Evolutionary conservation across 257 asterid genomes (phyloP).

Genomic region (Plantago elongata): DNA sequence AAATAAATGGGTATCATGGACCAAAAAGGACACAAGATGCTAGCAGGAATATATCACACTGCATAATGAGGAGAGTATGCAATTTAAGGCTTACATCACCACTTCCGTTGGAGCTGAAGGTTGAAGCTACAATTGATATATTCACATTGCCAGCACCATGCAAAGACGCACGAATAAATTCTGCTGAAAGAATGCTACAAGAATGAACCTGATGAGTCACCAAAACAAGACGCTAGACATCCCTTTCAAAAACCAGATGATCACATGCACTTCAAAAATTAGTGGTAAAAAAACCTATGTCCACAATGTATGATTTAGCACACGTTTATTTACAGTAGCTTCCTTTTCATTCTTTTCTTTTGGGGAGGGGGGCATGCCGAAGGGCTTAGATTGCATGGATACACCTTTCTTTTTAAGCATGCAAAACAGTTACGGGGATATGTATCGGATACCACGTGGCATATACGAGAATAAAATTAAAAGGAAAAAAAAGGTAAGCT

Average conservation of each 20-base stretch:
- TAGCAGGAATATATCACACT: slow-evolving; percentile 1
- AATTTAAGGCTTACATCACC: slow-evolving; percentile 53
- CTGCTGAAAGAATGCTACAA: slow-evolving; percentile 99
- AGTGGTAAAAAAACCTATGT: not conserved
- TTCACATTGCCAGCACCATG: slow-evolving; percentile 56
- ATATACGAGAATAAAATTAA: too few relatives aligned
- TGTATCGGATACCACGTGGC: too few relatives aligned
- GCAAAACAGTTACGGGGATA: too few relatives aligned
- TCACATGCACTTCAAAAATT: not conserved
- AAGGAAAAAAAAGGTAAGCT: too few relatives aligned
- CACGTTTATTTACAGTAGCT: not conserved
- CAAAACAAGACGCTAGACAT: slow-evolving; percentile 11
- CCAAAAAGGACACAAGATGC: slow-evolving; percentile 7
- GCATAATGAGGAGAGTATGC: slow-evolving; percentile 5
- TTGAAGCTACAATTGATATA: slow-evolving; percentile 35
- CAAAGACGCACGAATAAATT: slow-evolving; percentile 74
- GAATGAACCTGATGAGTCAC: slow-evolving; percentile 69
- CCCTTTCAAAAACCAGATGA: slow-evolving; percentile 1
- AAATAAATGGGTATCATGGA: not conserved
- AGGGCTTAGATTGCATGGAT: too few relatives aligned
- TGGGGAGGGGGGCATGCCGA: too few relatives aligned
- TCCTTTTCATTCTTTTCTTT: too few relatives aligned
- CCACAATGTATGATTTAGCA: not conserved
- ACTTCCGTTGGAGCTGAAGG: slow-evolving; percentile 43
- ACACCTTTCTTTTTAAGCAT: too few relatives aligned